Conservation (phyloP, 345 rosid species). For the Brassica cretica region DNA sequence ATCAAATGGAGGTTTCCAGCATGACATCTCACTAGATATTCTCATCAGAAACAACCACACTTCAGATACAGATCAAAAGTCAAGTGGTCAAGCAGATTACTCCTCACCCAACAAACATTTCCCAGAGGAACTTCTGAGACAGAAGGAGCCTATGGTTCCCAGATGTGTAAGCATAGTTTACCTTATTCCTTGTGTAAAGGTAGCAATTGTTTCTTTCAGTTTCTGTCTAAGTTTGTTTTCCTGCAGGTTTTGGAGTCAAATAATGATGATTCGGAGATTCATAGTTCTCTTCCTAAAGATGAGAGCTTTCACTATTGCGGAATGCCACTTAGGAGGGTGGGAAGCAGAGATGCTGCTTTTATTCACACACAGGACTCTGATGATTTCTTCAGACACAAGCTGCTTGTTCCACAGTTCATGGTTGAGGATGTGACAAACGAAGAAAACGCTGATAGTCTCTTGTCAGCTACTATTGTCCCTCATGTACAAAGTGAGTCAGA, state of each 20-base stretch:
- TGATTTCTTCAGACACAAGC: constrained; percentile 31
- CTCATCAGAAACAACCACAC: constrained; percentile 39
- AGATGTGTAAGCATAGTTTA: constrained; percentile 42
- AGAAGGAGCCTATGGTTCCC: constrained; percentile 38
- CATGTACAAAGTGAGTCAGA: constrained; percentile 46
- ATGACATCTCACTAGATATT: constrained; percentile 34
- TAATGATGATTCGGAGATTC: constrained; percentile 37
- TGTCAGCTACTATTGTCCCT: constrained; percentile 47
- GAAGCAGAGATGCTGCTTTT: constrained; percentile 34
- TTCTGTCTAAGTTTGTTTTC: constrained; percentile 24
- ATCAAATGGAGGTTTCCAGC: constrained; percentile 28
- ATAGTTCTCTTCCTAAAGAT: constrained; percentile 34
- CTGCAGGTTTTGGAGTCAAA: constrained; percentile 44
- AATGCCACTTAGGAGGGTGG: constrained; percentile 34
- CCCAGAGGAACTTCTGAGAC: constrained; percentile 25
- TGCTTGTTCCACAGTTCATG: constrained; percentile 36
- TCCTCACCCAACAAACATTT: constrained; percentile 22
- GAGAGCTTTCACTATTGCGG: constrained; percentile 32
- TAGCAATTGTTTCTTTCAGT: background rate
- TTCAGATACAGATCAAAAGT: constrained; percentile 27
- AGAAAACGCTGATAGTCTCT: constrained; percentile 41
- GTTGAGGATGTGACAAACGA: constrained; percentile 75
- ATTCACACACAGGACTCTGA: constrained; percentile 39
- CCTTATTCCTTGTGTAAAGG: background rate
- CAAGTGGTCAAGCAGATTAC: constrained; percentile 38